Evolutionary conservation across 1,284 basidiomycete species (phyloP).

Genomic region (Pulchroboletus neoregius): DNA sequence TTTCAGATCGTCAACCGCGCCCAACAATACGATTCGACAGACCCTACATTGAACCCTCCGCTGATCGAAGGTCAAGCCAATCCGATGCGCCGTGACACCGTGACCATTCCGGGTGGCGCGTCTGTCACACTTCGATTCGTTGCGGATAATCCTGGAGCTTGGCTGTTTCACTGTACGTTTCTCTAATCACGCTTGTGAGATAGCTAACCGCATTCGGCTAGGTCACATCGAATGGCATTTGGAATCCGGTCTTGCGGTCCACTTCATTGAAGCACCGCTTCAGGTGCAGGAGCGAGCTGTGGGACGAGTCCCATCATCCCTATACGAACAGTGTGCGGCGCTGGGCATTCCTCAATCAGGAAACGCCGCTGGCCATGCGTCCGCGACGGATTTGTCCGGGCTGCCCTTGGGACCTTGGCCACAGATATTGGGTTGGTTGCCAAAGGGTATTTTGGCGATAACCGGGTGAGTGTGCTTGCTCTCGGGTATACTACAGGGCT

Average conservation of each 20-base stretch:
- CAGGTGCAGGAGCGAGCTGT: constrained; percentile 47
- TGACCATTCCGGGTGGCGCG: constrained; percentile 57
- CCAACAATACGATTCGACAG: constrained; percentile 70
- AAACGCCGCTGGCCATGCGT: constrained; percentile 76
- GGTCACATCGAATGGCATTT: constrained; percentile 85
- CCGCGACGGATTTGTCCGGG: constrained; percentile 59
- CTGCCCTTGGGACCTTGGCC: constrained; percentile 62
- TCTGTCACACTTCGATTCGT: constrained; percentile 65
- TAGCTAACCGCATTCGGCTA: constrained; percentile 24
- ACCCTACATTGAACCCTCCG: constrained; percentile 79
- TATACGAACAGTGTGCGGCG: constrained; percentile 71
- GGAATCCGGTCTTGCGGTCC: constrained; percentile 72
- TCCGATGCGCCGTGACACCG: constrained; percentile 82
- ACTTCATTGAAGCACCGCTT: constrained; percentile 74
- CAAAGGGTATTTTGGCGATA: constrained; percentile 81
- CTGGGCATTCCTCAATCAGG: constrained; percentile 61
- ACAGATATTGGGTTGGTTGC: constrained; percentile 75
- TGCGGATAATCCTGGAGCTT: constrained; percentile 81
- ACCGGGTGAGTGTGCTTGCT: constrained; percentile 49
- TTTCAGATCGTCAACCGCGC: constrained; percentile 75
- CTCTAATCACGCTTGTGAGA: neutral
- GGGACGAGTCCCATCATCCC: constrained; percentile 43
- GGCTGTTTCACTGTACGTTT: constrained; percentile 74
- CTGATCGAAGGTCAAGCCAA: constrained; percentile 72
- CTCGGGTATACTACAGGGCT: neutral